Percentiles rank a stretch among this genome's conserved stretches.
phyloP scores from a whole-genome alignment of 2,329 filamentous ascomycete genomes.

The Chalaropsis ovoidea region DNA sequence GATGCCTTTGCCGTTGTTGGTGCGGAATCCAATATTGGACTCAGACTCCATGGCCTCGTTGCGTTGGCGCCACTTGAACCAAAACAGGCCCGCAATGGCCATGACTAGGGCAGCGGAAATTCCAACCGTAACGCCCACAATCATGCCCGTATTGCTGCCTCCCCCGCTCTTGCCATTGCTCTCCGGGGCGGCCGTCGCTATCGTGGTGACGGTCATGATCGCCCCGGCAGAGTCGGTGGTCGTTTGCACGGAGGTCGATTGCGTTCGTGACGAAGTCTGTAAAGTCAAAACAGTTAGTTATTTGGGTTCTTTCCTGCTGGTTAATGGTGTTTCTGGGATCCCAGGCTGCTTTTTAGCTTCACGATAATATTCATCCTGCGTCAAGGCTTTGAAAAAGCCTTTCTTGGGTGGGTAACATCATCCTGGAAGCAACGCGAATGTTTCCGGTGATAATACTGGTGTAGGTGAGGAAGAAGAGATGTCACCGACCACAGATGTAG shows the following conservation, averaged over 20 bases:
- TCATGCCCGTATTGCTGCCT: conserved; percentile 38
- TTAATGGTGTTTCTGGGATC: background rate
- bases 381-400: background rate
- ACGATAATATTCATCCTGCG: background rate
- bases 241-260: conserved; percentile 39
- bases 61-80: conserved; percentile 39
- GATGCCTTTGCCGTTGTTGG: conserved; percentile 7
- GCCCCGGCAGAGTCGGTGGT: conserved; percentile 44
- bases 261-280: conserved; percentile 30
- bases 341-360: background rate
- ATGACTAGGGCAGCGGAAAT: conserved; percentile 37
- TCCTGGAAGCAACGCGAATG: conserved; percentile 26
- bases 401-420: background rate
- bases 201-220: conserved; percentile 46
- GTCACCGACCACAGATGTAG: conserved; percentile 17
- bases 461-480: conserved; percentile 8
- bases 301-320: background rate
- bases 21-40: conserved; percentile 16
- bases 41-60: conserved; percentile 27
- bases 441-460: conserved; percentile 18
- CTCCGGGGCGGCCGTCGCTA: conserved; percentile 35
- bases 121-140: conserved; percentile 46
- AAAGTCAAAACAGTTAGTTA: conserved; percentile 21
- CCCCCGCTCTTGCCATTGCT: conserved; percentile 26
- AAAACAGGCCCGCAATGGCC: conserved; percentile 30